Evolutionary conservation across 306 rosid species (phyloP).

Genomic region (Gillenia trifoliata): DNA sequence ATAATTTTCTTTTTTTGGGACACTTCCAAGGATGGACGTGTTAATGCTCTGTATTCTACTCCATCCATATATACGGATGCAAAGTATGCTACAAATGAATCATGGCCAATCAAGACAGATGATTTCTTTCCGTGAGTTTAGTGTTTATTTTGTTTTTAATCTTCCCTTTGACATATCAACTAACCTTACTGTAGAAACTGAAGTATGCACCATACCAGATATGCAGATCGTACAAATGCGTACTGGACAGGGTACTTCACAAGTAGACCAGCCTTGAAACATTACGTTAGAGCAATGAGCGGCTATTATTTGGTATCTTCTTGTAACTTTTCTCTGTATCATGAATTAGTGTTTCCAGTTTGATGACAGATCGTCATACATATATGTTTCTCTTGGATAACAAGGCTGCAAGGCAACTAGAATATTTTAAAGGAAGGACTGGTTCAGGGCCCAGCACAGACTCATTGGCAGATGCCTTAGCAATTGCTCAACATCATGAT

Average conservation of each 20-base stretch:
- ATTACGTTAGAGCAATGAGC: constrained; percentile 73
- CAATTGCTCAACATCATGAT: constrained; percentile 94
- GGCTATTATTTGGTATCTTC: constrained; percentile 83
- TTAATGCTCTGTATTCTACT: constrained; percentile 80
- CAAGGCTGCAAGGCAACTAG: constrained; percentile 94
- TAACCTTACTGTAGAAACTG: constrained; percentile 16
- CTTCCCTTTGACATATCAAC: constrained; percentile 14
- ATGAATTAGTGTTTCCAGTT: neutral
- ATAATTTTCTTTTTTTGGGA: constrained; percentile 12
- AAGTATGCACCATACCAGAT: constrained; percentile 41
- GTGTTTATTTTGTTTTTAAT: constrained; percentile 5
- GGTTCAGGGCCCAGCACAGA: constrained; percentile 62
- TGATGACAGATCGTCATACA: neutral
- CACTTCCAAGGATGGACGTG: constrained; percentile 75
- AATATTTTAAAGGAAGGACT: constrained; percentile 71
- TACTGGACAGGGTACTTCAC: constrained; percentile 99
- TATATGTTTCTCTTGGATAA: constrained; percentile 14
- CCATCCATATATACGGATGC: constrained; percentile 94
- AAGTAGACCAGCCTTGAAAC: constrained; percentile 85
- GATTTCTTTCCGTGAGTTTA: constrained; percentile 91
- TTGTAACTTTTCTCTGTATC: constrained; percentile 1
- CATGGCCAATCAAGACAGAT: constrained; percentile 84
- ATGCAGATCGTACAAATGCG: constrained; percentile 82
- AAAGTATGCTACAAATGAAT: constrained; percentile 70
- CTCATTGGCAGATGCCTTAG: constrained; percentile 86